Conservation (phyloP, 768 basidiomycete species). For the Scleroderma citrinum region DNA sequence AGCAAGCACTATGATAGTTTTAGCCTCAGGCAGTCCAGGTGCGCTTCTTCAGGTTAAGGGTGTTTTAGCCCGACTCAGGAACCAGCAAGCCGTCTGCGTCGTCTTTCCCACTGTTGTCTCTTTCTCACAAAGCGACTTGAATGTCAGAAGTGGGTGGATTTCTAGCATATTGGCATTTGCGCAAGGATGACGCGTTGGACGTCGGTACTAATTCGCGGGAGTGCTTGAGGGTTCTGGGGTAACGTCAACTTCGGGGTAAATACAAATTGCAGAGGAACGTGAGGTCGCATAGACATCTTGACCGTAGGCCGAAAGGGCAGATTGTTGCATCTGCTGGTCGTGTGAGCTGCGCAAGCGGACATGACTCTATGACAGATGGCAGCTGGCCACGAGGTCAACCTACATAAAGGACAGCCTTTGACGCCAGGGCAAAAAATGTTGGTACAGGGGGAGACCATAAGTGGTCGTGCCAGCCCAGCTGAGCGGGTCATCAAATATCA, state of each 20-base stretch:
- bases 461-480: neutral
- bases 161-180: neutral
- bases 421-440: neutral
- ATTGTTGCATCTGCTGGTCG: neutral
- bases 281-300: neutral
- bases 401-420: neutral
- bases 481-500: neutral
- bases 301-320: neutral
- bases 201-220: neutral
- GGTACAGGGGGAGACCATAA: constrained; percentile 1
- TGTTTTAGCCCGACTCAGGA: too few relatives aligned
- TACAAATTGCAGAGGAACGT: neutral
- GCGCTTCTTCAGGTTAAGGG: neutral
- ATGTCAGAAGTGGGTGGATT: too few relatives aligned
- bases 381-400: neutral
- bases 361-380: neutral
- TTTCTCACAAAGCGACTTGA: too few relatives aligned
- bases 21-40: neutral
- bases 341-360: neutral
- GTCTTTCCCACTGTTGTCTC: neutral
- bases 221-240: constrained; percentile 3
- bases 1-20: too few relatives aligned
- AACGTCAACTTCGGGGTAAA: constrained; percentile 3
- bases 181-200: neutral
- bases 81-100: neutral